A percentile compares a stretch with the other conserved stretches of the same genome.
phyloP scores from a whole-genome alignment of 2,329 filamentous ascomycete genomes.

The Ampelomyces quisqualis region DNA sequence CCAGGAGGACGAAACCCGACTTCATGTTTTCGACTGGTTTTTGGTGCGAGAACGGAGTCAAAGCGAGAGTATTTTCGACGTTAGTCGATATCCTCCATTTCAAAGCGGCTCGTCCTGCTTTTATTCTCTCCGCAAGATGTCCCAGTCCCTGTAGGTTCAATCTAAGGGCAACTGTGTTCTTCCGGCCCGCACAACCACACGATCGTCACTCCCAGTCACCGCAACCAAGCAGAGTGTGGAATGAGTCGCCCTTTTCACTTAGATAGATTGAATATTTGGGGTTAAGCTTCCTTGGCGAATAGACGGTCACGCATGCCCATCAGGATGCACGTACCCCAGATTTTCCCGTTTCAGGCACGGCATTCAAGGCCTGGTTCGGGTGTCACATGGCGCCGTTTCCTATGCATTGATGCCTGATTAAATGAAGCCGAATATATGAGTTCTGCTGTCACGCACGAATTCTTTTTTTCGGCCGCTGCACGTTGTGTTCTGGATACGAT shows the following conservation, averaged over 20 bases:
- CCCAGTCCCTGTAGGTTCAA: constrained; percentile 5
- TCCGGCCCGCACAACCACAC: constrained; percentile 16
- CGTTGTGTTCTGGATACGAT: not conserved
- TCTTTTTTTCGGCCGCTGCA: not conserved
- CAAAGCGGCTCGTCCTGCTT: constrained; percentile 7
- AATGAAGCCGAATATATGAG: constrained; percentile 4
- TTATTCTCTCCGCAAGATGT: constrained; percentile 10
- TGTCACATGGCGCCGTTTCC: constrained; percentile 21
- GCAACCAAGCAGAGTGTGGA: constrained; percentile 9
- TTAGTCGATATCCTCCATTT: constrained; percentile 2
- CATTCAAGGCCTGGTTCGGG: constrained; percentile 9
- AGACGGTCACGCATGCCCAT: constrained; percentile 12
- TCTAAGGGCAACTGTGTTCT: constrained; percentile 11
- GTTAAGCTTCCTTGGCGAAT: constrained; percentile 22
- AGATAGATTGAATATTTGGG: constrained; percentile 21
- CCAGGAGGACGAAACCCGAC: constrained; percentile 34
- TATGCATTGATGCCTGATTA: constrained; percentile 15
- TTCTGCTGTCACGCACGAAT: not conserved
- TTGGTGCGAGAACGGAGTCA: not conserved
- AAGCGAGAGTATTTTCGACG: constrained; percentile 10
- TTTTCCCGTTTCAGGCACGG: constrained; percentile 20
- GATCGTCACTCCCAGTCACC: constrained; percentile 12
- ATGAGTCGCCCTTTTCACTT: constrained; percentile 16
- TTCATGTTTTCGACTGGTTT: constrained; percentile 30
- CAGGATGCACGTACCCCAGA: constrained; percentile 16